Conservation (phyloP, 208 protist species). For the Strigomonas culicis region DNA sequence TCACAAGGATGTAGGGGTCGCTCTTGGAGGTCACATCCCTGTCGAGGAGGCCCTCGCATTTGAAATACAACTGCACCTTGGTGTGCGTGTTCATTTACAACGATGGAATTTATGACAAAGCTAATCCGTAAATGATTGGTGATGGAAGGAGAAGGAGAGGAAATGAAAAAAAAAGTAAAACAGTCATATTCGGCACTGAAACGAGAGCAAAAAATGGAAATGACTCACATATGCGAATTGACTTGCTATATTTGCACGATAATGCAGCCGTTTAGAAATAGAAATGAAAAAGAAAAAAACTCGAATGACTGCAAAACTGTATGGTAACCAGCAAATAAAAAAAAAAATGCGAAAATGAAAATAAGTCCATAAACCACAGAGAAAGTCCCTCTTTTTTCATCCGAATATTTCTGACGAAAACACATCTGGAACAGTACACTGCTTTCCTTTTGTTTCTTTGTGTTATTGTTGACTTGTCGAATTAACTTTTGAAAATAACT, state of each 20-base stretch:
- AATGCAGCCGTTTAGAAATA: too few species aligned
- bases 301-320: not conserved
- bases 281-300: too few species aligned
- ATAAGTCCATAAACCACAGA: not conserved
- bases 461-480: not conserved
- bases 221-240: too few species aligned
- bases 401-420: too few species aligned
- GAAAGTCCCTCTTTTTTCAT: too few species aligned
- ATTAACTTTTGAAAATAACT: not conserved
- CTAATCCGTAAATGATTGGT: too few species aligned
- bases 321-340: not conserved
- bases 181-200: too few species aligned
- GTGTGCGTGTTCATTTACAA: slow-evolving; percentile 2
- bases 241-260: too few species aligned
- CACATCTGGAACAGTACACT: not conserved
- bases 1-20: slow-evolving; percentile 24
- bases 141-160: too few species aligned
- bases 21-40: slow-evolving; percentile 21
- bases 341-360: not conserved
- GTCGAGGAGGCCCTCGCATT: slow-evolving; percentile 22
- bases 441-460: not conserved
- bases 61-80: slow-evolving; percentile 35
- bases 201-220: too few species aligned
- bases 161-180: too few species aligned
- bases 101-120: not conserved